These are phyloP conservation scores for Apium graveolens DNA, from an alignment of 129 eudicot genomes.

Conservation along the genomic window DNA sequence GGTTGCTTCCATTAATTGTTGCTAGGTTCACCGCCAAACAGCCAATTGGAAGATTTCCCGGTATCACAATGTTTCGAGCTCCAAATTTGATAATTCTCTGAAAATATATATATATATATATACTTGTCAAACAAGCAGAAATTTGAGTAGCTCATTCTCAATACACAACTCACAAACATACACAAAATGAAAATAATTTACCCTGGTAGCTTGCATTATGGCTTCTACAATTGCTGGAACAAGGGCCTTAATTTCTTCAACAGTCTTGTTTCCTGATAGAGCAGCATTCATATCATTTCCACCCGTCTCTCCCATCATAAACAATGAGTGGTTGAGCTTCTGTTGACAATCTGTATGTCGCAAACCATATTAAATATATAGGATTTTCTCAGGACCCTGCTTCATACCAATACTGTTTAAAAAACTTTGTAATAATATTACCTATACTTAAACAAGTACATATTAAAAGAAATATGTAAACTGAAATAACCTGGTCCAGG, in stretches of 20 bases:
- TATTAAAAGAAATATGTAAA: neutral
- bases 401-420: too few relatives aligned
- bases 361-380: neutral
- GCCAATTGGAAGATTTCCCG: constrained; percentile 19
- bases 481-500: neutral
- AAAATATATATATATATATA: too few relatives aligned
- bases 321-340: constrained; percentile 6
- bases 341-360: constrained; percentile 3
- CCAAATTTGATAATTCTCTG: constrained; percentile 14
- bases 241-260: neutral
- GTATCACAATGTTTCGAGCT: constrained; percentile 8
- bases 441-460: too few relatives aligned
- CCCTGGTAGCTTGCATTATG: constrained; percentile 6
- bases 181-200: neutral
- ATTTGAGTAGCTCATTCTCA: neutral
- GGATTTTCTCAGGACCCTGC: neutral
- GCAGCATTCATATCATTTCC: constrained; percentile 20
- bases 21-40: constrained; percentile 5
- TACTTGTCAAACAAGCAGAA: neutral
- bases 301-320: constrained; percentile 21
- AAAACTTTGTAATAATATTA: too few relatives aligned
- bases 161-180: neutral
- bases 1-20: neutral
- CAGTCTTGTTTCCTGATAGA: neutral
- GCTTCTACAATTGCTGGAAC: constrained; percentile 14